Evolutionary conservation across 192 early-diverging fungal genomes (phyloP), one percentile per base, ranked within the genome.

Genomic region (Helicostylum pulchrum): DNA sequence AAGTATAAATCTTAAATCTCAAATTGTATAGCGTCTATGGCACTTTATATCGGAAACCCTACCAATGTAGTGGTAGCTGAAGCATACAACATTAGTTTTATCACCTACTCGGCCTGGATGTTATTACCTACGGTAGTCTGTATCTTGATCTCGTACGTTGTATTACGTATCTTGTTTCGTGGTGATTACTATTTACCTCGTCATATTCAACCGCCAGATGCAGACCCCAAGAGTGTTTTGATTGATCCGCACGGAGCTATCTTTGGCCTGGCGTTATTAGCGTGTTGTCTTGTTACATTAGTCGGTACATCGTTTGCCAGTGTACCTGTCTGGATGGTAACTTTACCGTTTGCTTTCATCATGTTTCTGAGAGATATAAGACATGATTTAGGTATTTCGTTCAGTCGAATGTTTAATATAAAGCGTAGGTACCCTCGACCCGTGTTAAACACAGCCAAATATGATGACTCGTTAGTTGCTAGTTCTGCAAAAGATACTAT

Each of bases 51-150:
- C 69, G 91, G 94, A 31, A 95, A 95, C 61, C 87, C 92, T 15
- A 94, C 92, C 7, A 94, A 96, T 69, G 86, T 96, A 11, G 80
- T 96, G 39, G 91, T 90, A 3, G 85, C 89, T 15, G 83, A 92
- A 67, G 91, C 90, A 1, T 92, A 85, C 61, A 68, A 70, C 19
- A 84, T 96, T 36, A 83, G 77, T 2, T 90, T 92, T 58, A 60
- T 92, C 10, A 78, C 78, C 19, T 96, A 92, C 66, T 84, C 90
- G 10, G 90, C 89, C 2, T 92, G 91, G 88, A 96, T 96, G 94
- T 34, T 82, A 4, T 62, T 91, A 0, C 94, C 94, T 8, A 85
- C 85, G 2, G 65, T 90, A 2, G 76, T 80, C 14, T 75, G 80
- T 3, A 72, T 85, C 0, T 57, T 83, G 0, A 43, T 84, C 2